These are phyloP conservation scores for Schwanniomyces yamadae DNA, from an alignment of 805 yeast species.

Conservation along the genomic window DNA sequence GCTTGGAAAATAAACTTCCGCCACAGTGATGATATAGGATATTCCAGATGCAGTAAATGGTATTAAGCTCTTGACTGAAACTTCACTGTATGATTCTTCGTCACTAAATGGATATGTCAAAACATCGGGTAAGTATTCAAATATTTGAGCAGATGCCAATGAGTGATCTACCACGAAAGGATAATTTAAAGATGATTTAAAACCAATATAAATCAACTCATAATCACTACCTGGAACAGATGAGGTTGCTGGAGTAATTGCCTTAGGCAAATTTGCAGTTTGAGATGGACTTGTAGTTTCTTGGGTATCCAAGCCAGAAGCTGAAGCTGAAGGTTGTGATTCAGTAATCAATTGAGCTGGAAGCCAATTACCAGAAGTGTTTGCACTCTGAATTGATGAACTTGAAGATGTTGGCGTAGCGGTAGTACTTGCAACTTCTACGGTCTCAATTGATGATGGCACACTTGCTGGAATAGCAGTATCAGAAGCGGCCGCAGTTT, in stretches of 20 bases:
- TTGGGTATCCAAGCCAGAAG: conserved; percentile 35
- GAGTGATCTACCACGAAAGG: conserved; percentile 76
- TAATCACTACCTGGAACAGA: conserved; percentile 46
- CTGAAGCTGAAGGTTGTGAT: conserved; percentile 20
- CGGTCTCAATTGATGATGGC: background rate
- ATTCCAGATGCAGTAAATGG: conserved; percentile 62
- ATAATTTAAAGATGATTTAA: conserved; percentile 75
- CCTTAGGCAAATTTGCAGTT: conserved; percentile 63
- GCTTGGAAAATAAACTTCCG: conserved; percentile 79
- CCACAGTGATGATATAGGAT: conserved; percentile 78
- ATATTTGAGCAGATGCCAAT: conserved; percentile 78
- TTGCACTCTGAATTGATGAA: too few relatives aligned
- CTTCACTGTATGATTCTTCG: conserved; percentile 29
- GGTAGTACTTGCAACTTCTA: background rate
- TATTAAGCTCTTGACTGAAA: conserved; percentile 65
- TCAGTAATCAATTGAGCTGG: conserved; percentile 25
- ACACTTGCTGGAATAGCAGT: background rate
- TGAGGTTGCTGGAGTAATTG: conserved; percentile 67
- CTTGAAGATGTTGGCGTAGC: conserved; percentile 3
- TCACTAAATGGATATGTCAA: conserved; percentile 58
- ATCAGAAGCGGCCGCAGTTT: conserved; percentile 1
- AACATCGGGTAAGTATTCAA: conserved; percentile 78
- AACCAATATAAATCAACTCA: conserved; percentile 69
- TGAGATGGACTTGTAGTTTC: conserved; percentile 29
- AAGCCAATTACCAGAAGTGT: conserved; percentile 24